phyloP scores from a whole-genome alignment of 257 asterid genomes.

The Sherardia arvensis region DNA sequence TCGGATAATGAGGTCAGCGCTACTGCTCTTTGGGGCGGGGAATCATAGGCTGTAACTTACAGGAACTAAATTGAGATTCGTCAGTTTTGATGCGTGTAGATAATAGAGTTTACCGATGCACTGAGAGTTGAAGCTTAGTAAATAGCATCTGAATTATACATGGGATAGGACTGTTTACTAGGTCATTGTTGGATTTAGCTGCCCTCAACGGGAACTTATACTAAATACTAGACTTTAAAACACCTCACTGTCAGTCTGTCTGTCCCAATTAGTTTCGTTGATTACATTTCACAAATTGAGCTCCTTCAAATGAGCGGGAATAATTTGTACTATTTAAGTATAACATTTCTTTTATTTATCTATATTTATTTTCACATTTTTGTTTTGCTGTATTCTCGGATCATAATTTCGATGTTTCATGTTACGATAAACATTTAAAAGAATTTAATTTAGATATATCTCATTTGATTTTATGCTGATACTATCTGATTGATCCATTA shows the following conservation, averaged over 20 bases:
- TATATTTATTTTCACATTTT: no score
- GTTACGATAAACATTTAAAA: no score
- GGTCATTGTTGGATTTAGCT: neutral
- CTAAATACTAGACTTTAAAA: no score
- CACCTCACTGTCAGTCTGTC: neutral
- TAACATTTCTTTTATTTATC: neutral
- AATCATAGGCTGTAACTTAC: neutral
- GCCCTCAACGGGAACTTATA: neutral
- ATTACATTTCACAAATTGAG: neutral
- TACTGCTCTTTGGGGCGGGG: constrained; percentile 55
- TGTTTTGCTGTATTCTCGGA: no score
- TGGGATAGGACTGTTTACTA: neutral
- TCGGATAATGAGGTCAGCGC: constrained; percentile 37
- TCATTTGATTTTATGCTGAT: no score
- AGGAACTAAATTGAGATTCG: neutral
- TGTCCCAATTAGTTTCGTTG: neutral
- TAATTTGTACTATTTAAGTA: neutral
- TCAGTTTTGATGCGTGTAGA: constrained; percentile 1
- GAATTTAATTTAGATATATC: no score
- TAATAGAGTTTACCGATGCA: neutral
- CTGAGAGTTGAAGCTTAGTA: neutral
- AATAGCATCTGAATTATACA: constrained; percentile 3
- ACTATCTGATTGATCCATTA: no score
- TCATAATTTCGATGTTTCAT: no score
- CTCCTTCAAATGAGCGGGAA: neutral